A percentile compares a stretch with the other conserved stretches of the same genome.
phyloP scores from a whole-genome alignment of 1,284 basidiomycete genomes.

The Ustilago crameri region DNA sequence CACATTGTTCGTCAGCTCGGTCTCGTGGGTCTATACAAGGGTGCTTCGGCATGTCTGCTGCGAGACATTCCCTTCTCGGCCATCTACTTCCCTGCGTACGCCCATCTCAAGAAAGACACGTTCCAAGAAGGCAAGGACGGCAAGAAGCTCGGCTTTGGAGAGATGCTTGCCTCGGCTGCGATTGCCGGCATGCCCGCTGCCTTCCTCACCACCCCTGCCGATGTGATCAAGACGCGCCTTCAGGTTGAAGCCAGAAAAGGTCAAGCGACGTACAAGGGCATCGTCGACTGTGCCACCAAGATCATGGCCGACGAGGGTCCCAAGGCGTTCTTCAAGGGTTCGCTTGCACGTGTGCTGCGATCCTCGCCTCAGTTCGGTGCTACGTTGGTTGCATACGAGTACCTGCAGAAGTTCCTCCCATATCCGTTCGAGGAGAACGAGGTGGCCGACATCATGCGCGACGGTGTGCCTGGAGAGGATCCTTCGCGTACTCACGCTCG shows the following conservation, averaged over 20 bases:
- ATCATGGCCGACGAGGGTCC: constrained; percentile 86
- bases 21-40: constrained; percentile 90
- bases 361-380: constrained; percentile 82
- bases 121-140: constrained; percentile 96
- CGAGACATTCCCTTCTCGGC: constrained; percentile 89
- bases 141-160: constrained; percentile 89
- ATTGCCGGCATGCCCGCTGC: constrained; percentile 89
- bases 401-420: constrained; percentile 70
- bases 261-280: constrained; percentile 90
- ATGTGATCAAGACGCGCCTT: constrained; percentile 98
- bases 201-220: constrained; percentile 72
- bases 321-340: constrained; percentile 93
- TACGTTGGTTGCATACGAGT: constrained; percentile 88
- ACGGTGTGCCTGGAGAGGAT: constrained; percentile 46
- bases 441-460: constrained; percentile 44
- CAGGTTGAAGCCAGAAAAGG: constrained; percentile 95
- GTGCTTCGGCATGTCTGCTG: constrained; percentile 82
- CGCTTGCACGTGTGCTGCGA: constrained; percentile 86
- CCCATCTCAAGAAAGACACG: constrained; percentile 81
- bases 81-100: constrained; percentile 72
- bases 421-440: constrained; percentile 47
- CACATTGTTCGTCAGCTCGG: constrained; percentile 94
- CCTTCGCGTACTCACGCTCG: constrained; percentile 50
- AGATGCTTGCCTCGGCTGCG: constrained; percentile 85
- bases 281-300: constrained; percentile 87